phyloP scores from a whole-genome alignment of 768 basidiomycete species.

The Coprinopsis strossmayeri region DNA sequence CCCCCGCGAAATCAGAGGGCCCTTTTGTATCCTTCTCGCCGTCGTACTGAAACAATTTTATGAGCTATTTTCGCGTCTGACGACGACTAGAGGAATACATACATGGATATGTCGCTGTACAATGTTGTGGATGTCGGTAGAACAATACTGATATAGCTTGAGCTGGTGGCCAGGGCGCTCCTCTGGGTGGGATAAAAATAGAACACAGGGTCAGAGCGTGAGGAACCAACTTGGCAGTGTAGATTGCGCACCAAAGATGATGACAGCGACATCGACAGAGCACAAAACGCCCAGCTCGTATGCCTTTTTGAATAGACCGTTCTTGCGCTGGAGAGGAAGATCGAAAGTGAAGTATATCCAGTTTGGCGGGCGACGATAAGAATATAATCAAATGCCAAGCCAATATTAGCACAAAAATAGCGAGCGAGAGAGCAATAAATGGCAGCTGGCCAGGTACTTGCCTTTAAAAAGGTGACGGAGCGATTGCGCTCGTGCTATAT shows the following conservation, averaged over 20 bases:
- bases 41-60: conserved; percentile 31
- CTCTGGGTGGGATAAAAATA: conserved; percentile 44
- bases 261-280: conserved; percentile 83
- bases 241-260: conserved; percentile 55
- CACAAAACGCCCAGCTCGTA: conserved; percentile 89
- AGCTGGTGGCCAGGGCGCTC: conserved; percentile 73
- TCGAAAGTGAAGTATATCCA: conserved; percentile 9
- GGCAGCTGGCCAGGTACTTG: conserved; percentile 26
- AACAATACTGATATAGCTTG: conserved; percentile 81
- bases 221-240: conserved; percentile 9
- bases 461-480: conserved; percentile 88
- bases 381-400: conserved; percentile 38
- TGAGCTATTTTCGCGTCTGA: conserved; percentile 1
- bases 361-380: conserved; percentile 19
- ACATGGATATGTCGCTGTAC: conserved; percentile 59
- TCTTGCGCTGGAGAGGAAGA: conserved; percentile 58
- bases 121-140: conserved; percentile 60
- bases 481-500: conserved; percentile 87
- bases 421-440: conserved; percentile 29
- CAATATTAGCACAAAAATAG: conserved; percentile 54
- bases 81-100: conserved; percentile 12
- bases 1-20: conserved; percentile 32
- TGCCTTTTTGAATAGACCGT: conserved; percentile 87
- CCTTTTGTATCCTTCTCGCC: conserved; percentile 44
- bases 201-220: conserved; percentile 26